phyloP scores from a whole-genome alignment of 352 stramenopile genomes.

The Globisporangium cystogenes region DNA sequence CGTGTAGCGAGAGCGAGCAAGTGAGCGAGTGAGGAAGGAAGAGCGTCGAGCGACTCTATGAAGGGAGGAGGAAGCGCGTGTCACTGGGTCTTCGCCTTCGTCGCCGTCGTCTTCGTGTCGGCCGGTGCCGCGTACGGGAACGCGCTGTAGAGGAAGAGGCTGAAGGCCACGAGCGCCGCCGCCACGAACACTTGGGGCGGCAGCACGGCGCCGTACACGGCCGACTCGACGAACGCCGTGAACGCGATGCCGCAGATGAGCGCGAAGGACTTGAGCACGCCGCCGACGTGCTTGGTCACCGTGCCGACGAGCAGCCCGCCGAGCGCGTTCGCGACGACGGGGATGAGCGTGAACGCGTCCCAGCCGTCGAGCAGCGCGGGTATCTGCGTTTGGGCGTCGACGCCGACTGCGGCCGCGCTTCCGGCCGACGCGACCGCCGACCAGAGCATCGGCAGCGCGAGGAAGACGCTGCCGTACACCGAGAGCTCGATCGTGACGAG shows the following conservation, averaged over 20 bases:
- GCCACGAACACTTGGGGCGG: conserved; percentile 63
- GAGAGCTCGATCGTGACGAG: conserved; percentile 83
- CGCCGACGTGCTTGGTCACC: conserved; percentile 87
- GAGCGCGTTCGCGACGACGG: conserved; percentile 71
- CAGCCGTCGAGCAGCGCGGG: conserved; percentile 41
- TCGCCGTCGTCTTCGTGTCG: not conserved
- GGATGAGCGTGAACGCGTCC: conserved; percentile 68
- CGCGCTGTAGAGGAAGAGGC: conserved; percentile 70
- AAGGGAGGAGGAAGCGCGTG: too few relatives aligned
- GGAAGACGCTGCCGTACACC: conserved; percentile 69
- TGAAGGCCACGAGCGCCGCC: conserved; percentile 53
- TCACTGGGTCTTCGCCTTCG: not conserved
- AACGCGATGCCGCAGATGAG: conserved; percentile 86
- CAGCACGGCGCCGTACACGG: conserved; percentile 58
- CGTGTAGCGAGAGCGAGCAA: not conserved
- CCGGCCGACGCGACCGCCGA: conserved; percentile 18
- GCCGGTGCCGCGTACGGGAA: conserved; percentile 41
- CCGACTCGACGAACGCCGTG: conserved; percentile 76
- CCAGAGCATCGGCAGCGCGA: conserved; percentile 44
- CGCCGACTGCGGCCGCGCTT: not conserved
- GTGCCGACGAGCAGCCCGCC: conserved; percentile 83
- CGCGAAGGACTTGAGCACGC: conserved; percentile 88
- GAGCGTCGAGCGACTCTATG: not conserved
- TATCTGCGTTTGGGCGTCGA: too few relatives aligned
- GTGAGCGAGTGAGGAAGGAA: not conserved